Evolutionary conservation across 495 filamentous ascomycete genomes (phyloP).

Genomic region (Podospora didyma): DNA sequence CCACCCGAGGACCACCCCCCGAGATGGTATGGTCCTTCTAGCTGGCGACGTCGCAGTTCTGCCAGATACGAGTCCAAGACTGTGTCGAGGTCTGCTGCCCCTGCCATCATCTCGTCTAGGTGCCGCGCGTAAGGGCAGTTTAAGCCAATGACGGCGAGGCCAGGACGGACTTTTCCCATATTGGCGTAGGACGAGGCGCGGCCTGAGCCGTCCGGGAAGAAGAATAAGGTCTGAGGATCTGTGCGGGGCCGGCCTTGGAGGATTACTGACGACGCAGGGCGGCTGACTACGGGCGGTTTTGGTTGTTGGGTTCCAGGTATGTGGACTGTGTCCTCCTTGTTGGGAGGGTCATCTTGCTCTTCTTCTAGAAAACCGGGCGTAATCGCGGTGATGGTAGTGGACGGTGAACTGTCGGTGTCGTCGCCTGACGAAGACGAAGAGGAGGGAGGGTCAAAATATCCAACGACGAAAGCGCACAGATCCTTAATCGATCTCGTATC

Average conservation of each 20-base stretch:
- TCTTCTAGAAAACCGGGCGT: no score
- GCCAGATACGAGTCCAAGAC: conserved; percentile 30
- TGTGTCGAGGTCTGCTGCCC: not conserved
- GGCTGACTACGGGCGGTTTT: conserved; percentile 39
- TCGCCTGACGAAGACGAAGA: no score
- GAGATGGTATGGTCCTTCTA: conserved; percentile 49
- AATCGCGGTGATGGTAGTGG: no score
- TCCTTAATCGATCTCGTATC: not conserved
- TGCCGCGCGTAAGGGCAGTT: not conserved
- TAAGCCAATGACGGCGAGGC: conserved; percentile 11
- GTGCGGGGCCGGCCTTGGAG: conserved; percentile 54
- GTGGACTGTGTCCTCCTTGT: not conserved
- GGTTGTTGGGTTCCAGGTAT: not conserved
- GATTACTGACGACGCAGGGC: conserved; percentile 43
- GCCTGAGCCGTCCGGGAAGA: conserved; percentile 63
- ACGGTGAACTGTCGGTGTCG: no score
- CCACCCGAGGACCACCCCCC: conserved; percentile 71
- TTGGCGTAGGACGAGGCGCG: conserved; percentile 44
- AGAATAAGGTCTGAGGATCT: conserved; percentile 46
- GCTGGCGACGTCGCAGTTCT: conserved; percentile 44
- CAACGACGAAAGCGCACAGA: not conserved
- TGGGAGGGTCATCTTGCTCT: no score
- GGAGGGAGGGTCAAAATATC: no score
- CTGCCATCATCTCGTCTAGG: not conserved
- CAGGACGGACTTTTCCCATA: conserved; percentile 29